Conservation (phyloP, 352 stramenopile species). For the Pythium scleroteichum region DNA sequence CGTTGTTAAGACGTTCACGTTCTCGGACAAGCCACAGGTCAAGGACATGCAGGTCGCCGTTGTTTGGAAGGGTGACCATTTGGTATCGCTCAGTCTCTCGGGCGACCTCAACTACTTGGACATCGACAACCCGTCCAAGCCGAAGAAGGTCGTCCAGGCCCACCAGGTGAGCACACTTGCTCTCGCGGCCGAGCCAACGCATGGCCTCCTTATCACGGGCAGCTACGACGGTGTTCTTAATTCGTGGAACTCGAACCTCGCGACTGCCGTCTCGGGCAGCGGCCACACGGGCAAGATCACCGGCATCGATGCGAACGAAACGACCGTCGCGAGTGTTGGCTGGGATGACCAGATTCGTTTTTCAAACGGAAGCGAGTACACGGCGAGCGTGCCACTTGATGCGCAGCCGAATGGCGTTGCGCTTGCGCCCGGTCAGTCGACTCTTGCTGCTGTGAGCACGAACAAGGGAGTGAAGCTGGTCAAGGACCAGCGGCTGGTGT, state of each 20-base stretch:
- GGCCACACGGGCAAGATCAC: constrained; percentile 81
- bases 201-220: constrained; percentile 87
- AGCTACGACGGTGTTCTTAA: constrained; percentile 94
- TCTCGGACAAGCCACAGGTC: constrained; percentile 61
- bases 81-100: constrained; percentile 83
- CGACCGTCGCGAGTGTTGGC: constrained; percentile 77
- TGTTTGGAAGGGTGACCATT: constrained; percentile 68
- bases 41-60: constrained; percentile 86
- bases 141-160: constrained; percentile 85
- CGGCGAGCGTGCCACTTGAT: constrained; percentile 54
- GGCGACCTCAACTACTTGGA: constrained; percentile 87
- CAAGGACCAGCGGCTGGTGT: constrained; percentile 64
- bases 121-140: constrained; percentile 57
- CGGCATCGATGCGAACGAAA: constrained; percentile 65
- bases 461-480: constrained; percentile 87
- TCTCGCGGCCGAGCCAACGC: constrained; percentile 74
- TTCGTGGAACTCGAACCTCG: constrained; percentile 81
- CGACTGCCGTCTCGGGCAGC: constrained; percentile 39
- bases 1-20: constrained; percentile 85
- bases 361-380: constrained; percentile 58
- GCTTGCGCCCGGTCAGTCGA: constrained; percentile 44
- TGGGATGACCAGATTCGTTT: constrained; percentile 93
- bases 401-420: constrained; percentile 74
- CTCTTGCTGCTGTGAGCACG: constrained; percentile 62
- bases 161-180: constrained; percentile 92